phyloP scores from a whole-genome alignment of 345 rosid species.

The Anacardium occidentale region DNA sequence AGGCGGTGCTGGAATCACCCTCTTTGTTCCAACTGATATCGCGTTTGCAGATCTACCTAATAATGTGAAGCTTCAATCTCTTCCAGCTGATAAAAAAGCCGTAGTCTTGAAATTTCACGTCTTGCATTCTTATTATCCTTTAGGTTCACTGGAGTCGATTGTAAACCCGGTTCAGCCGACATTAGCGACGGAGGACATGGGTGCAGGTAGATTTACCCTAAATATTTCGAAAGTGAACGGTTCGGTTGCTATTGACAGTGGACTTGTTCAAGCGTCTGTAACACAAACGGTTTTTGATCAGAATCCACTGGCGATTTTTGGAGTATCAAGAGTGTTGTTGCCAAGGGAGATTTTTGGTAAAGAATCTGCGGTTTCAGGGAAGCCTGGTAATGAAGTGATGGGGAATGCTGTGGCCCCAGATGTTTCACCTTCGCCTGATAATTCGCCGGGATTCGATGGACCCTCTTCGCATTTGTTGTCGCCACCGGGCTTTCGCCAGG shows the following conservation, averaged over 20 bases:
- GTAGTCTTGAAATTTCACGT: conserved; percentile 78
- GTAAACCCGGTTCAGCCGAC: conserved; percentile 93
- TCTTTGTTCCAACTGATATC: conserved; percentile 74
- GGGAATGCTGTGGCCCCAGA: conserved; percentile 48
- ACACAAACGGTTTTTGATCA: conserved; percentile 86
- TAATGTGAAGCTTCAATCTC: conserved; percentile 59
- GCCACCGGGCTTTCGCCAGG: conserved; percentile 45
- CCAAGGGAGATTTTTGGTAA: conserved; percentile 72
- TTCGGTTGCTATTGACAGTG: conserved; percentile 71
- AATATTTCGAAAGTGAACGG: conserved; percentile 82
- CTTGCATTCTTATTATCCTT: conserved; percentile 83
- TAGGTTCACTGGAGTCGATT: conserved; percentile 85
- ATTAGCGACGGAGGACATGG: conserved; percentile 73
- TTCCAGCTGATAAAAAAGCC: conserved; percentile 70
- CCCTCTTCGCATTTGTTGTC: conserved; percentile 46
- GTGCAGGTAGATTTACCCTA: conserved; percentile 76
- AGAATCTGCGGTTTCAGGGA: conserved; percentile 27
- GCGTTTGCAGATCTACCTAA: conserved; percentile 78
- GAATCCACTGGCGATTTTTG: conserved; percentile 85
- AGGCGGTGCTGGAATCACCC: conserved; percentile 86
- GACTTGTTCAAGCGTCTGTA: conserved; percentile 75
- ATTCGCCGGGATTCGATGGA: conserved; percentile 30
- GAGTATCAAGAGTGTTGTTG: conserved; percentile 75
- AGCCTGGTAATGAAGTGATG: conserved; percentile 31
- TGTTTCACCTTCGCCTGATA: conserved; percentile 46